Base-by-base conservation (phyloP, 1,284 basidiomycete genomes). In the Irpex rosettiformis region DNA sequence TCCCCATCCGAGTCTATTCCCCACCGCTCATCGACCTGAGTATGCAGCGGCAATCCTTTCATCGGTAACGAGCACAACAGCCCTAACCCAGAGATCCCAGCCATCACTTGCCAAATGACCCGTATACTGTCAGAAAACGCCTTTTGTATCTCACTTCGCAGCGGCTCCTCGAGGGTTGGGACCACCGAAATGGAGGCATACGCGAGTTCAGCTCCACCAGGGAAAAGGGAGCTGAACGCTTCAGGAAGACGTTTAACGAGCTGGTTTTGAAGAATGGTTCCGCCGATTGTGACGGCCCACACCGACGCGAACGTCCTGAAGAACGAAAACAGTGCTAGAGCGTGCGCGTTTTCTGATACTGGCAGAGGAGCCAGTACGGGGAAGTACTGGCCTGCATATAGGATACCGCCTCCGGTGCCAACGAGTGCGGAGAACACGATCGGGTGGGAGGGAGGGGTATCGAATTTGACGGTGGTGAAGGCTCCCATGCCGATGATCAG, bases 401-500 rank as follows among this genome's bases (percentile, higher is more conserved):
- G 29, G 1, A 56, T 30, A 8, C 52, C 55, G 16, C 64, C 29
- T 7, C 65, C 65, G 27, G 65, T 25, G 1, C 58, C 60, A 8
- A 62, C 57, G n/a, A 66, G 28, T 22, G n/a, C 29, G 18, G 33
- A 33, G 28, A 53, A 27, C 21, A 11, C 52, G 22, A 53, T 33
- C 8, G 52, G 4, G 16, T 33, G 28, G 7, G 5, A 67, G 11
- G 60, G 63, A 0, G 61, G 37, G 2, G 71, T 73, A 47, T 72
- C 64, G 0, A 59, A 60, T 8, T 68, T 63, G 51, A 76, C 61
- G 0, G 71, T 65, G 4, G 67, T 69, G 47, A 75, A 60, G 6
- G 68, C 37, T 1, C 65, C 68, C n/a, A 64, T 43, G 1, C 61
- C 65, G 24, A 70, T 57, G 24, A 70, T 52, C 25, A 64, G 52